A percentile compares a stretch with the other conserved stretches of the same genome.
Conservation (phyloP, 495 filamentous ascomycete species). For the Stereocaulon alpinum region DNA sequence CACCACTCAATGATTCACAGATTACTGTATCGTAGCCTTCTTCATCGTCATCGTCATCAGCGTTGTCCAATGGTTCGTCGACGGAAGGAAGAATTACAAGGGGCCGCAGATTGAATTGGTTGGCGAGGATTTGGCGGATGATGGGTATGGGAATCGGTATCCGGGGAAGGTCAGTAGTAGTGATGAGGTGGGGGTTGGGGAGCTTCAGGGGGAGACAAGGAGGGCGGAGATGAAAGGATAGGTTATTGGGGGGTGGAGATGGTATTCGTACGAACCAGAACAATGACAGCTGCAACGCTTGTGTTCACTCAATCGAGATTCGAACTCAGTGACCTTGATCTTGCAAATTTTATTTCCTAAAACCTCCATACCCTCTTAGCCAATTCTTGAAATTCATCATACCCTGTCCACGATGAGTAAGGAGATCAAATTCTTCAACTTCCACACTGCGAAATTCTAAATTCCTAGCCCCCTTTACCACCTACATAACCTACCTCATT, state of each 20-base stretch:
- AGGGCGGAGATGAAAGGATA: neutral
- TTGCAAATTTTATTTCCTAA: too few species aligned
- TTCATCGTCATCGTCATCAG: constrained; percentile 57
- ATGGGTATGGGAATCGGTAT: neutral
- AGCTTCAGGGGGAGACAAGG: neutral
- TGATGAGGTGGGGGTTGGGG: neutral
- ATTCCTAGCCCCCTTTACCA: too few species aligned
- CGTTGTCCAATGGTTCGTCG: constrained; percentile 57
- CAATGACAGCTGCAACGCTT: too few species aligned
- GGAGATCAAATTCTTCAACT: too few species aligned
- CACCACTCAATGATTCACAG: constrained; percentile 20
- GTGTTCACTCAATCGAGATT: too few species aligned
- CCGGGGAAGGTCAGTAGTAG: neutral
- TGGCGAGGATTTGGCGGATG: neutral
- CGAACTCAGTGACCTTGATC: too few species aligned
- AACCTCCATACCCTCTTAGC: too few species aligned
- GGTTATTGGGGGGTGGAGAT: neutral
- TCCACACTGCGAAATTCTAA: too few species aligned
- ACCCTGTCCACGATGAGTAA: too few species aligned
- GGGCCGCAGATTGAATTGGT: constrained; percentile 49
- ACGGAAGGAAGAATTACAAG: constrained; percentile 60
- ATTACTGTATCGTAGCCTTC: constrained; percentile 64
- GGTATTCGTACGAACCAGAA: too few species aligned
- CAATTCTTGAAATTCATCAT: too few species aligned
- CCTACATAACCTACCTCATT: too few species aligned